A percentile compares a stretch with the other conserved stretches of the same genome.
Conservation (phyloP, 257 asterid species). For the Solanum dulcamara region DNA sequence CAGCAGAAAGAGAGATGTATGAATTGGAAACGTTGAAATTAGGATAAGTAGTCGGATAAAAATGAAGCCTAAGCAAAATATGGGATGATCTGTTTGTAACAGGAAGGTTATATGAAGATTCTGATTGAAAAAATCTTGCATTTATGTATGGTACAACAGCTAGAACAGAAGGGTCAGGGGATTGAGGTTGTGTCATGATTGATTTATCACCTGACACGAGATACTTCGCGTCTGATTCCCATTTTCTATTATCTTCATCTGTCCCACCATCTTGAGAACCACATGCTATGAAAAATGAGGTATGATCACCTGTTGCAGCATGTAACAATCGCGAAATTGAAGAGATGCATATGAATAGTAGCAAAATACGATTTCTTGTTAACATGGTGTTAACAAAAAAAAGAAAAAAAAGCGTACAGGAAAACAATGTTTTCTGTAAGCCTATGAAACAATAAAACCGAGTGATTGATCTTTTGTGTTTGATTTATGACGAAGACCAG, state of each 20-base stretch:
- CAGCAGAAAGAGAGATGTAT: constrained; percentile 43
- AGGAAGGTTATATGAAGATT: constrained; percentile 44
- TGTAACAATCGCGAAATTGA: not conserved
- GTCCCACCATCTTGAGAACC: constrained; percentile 35
- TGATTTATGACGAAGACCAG: not conserved
- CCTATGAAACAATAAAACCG: not conserved
- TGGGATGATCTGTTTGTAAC: constrained; percentile 29
- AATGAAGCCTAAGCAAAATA: constrained; percentile 61
- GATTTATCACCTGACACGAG: constrained; percentile 25
- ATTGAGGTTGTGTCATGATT: constrained; percentile 24
- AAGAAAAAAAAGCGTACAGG: constrained; percentile 19
- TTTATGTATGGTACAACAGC: constrained; percentile 60
- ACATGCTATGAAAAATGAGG: constrained; percentile 31
- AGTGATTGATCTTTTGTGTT: not conserved
- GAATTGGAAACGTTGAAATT: constrained; percentile 48
- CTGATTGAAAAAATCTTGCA: constrained; percentile 56
- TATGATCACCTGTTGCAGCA: constrained; percentile 8
- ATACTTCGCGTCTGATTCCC: constrained; percentile 59
- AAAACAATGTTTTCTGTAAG: not conserved
- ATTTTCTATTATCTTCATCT: constrained; percentile 50
- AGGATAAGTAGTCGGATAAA: constrained; percentile 73
- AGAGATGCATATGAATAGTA: constrained; percentile 2
- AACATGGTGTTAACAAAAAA: not conserved
- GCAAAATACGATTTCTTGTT: not conserved
- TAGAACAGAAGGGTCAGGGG: constrained; percentile 58